These are phyloP conservation scores for Leucocoprinus leucothites DNA, from an alignment of 768 basidiomycete species.

Conservation along the genomic window DNA sequence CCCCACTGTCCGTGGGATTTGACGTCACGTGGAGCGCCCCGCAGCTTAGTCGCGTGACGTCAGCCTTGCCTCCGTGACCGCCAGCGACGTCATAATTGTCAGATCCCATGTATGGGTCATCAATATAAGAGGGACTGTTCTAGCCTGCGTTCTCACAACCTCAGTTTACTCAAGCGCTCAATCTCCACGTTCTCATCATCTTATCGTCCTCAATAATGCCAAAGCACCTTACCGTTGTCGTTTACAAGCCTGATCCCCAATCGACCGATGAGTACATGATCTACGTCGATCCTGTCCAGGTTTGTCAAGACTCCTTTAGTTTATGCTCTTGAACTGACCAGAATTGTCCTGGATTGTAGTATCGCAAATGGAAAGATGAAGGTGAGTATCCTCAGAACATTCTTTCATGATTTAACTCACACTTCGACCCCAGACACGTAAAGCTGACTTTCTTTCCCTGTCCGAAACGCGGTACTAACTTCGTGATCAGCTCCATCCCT, in stretches of 20 bases:
- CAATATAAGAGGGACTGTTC: background rate
- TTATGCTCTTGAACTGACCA: background rate
- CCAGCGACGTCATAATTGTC: constrained; percentile 27
- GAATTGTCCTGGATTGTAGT: constrained; percentile 36
- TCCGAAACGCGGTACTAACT: constrained; percentile 11
- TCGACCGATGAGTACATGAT: constrained; percentile 71
- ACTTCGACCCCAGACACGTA: constrained; percentile 57
- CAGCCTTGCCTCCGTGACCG: constrained; percentile 14
- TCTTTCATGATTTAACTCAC: constrained; percentile 3
- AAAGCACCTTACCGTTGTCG: constrained; percentile 58
- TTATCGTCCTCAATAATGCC: constrained; percentile 29
- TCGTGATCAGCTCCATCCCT: constrained; percentile 53
- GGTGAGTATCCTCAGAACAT: constrained; percentile 41
- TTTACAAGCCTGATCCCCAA: constrained; percentile 76
- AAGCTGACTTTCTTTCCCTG: constrained; percentile 22
- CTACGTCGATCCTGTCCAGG: constrained; percentile 65
- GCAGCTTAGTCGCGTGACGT: constrained; percentile 25
- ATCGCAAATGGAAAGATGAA: constrained; percentile 76
- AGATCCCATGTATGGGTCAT: background rate
- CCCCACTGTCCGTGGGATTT: too few species aligned
- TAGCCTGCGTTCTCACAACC: constrained; percentile 3
- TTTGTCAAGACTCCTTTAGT: constrained; percentile 25
- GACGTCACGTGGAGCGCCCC: constrained; percentile 2
- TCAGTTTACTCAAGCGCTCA: background rate
- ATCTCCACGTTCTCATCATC: constrained; percentile 6